These are phyloP conservation scores for Edaphochlamys debaryana DNA, from an alignment of 139 green algal genomes.

Conservation along the genomic window DNA sequence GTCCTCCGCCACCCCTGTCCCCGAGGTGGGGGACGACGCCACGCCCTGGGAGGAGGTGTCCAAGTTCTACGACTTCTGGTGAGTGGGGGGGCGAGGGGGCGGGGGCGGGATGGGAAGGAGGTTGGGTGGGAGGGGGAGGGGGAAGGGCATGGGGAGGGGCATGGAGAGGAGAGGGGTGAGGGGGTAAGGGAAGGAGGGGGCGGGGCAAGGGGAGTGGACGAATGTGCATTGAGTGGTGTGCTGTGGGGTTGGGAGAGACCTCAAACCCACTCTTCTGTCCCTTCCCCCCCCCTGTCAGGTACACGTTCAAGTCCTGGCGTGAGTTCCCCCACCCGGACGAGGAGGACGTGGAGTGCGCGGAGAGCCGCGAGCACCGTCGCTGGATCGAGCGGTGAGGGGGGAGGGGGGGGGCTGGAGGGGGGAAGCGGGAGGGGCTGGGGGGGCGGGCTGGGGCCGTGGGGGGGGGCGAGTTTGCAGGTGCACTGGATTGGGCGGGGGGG, in stretches of 20 bases:
- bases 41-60: constrained; percentile 71
- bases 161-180: too few species aligned
- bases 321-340: constrained; percentile 97
- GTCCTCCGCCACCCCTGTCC: constrained; percentile 75
- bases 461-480: too few species aligned
- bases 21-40: constrained; percentile 78
- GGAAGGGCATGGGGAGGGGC: background rate
- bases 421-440: too few species aligned
- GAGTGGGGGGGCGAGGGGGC: background rate
- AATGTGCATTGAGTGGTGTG: too few species aligned
- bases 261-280: background rate
- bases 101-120: background rate
- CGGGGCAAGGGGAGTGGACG: too few species aligned
- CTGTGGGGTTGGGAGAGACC: too few species aligned
- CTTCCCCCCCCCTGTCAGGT: constrained; percentile 10
- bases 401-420: too few species aligned
- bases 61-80: constrained; percentile 98
- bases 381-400: constrained; percentile 87
- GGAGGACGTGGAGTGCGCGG: constrained; percentile 90
- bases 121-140: background rate
- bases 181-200: too few species aligned
- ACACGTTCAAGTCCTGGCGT: constrained; percentile 81
- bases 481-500: too few species aligned
- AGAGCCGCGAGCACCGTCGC: constrained; percentile 85
- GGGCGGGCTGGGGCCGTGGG: too few species aligned